Evolutionary conservation across 2,329 filamentous ascomycete species (phyloP).

Genomic region (Chaetomiaceae sp.): DNA sequence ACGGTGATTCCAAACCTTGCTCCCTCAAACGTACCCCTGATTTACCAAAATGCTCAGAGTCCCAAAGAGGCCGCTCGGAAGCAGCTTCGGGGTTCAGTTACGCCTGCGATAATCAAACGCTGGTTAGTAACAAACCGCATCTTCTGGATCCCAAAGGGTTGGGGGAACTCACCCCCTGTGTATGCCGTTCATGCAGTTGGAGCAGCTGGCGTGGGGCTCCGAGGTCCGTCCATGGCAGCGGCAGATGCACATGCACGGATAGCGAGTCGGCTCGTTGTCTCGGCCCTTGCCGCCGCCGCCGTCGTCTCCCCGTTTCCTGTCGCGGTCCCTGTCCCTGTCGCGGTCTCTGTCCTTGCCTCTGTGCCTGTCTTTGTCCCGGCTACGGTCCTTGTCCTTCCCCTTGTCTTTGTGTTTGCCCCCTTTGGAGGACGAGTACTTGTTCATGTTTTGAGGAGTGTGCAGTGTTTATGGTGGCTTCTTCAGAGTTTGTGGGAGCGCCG

Average conservation of each 20-base stretch:
- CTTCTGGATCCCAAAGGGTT: no score
- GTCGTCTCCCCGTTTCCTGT: neutral
- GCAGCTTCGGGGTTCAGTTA: no score
- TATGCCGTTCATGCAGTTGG: neutral
- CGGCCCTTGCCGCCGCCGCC: neutral
- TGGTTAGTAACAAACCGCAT: no score
- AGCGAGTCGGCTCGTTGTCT: neutral
- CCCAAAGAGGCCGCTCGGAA: no score
- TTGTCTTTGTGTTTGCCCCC: neutral
- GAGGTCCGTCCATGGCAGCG: neutral
- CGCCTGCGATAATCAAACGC: no score
- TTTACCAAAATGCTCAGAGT: no score
- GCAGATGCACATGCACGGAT: constrained; percentile 3
- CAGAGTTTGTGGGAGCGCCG: neutral
- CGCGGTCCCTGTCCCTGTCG: neutral
- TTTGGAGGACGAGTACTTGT: neutral
- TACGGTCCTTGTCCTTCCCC: neutral
- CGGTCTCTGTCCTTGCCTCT: neutral
- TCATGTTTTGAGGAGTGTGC: neutral
- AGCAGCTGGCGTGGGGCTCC: neutral
- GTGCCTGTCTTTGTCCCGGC: no score
- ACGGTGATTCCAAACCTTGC: no score
- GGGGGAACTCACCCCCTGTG: neutral
- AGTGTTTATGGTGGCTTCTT: no score
- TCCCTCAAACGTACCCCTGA: no score